Evolutionary conservation across 176 grass and related monocot genomes (phyloP).

Genomic region (Oryza rufipogon): DNA sequence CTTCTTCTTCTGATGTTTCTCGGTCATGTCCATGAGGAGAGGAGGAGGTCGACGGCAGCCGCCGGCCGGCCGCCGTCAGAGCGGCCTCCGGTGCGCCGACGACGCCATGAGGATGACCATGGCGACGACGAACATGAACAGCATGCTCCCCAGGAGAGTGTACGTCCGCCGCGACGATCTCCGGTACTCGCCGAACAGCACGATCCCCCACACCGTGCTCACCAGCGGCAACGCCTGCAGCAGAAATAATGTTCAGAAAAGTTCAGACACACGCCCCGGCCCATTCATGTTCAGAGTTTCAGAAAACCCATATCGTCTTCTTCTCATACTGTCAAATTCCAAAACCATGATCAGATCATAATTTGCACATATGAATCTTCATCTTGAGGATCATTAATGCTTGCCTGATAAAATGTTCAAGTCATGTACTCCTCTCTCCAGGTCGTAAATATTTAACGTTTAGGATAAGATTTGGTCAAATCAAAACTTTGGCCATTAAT

Average conservation of each 20-base stretch:
- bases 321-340: not conserved
- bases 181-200: conserved; percentile 73
- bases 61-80: not conserved
- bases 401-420: not conserved
- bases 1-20: too few relatives aligned
- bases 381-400: not conserved
- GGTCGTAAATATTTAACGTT: too few relatives aligned
- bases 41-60: too few relatives aligned
- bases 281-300: not conserved
- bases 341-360: not conserved
- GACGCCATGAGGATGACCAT: conserved; percentile 88
- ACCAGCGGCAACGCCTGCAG: conserved; percentile 74
- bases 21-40: too few relatives aligned
- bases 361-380: not conserved
- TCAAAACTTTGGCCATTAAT: too few relatives aligned
- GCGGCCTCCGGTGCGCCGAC: conserved; percentile 62
- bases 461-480: too few relatives aligned
- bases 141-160: conserved; percentile 70
- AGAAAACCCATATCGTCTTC: not conserved
- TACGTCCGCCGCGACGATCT: conserved; percentile 64
- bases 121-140: conserved; percentile 84
- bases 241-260: not conserved
- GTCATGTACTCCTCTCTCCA: too few relatives aligned
- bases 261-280: not conserved
- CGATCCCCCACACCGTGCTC: conserved; percentile 74